Percentiles rank a stretch among this genome's conserved stretches.
Conservation (phyloP, 225 moss, liverwort and hornwort genomes). For the Thuidium tamariscinum region DNA sequence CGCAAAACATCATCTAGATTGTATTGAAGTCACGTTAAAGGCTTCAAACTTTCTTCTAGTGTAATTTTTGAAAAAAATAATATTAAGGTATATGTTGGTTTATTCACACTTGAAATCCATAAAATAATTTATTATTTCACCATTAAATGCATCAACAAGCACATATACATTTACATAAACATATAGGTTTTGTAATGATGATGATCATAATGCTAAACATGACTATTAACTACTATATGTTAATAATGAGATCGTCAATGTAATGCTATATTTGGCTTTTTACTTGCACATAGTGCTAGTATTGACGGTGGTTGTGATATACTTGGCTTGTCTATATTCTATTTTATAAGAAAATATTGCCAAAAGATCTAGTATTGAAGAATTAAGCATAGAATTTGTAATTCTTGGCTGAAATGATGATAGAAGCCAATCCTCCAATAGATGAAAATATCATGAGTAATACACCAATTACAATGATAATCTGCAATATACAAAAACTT, state of each 20-base stretch:
- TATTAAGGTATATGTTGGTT: no score
- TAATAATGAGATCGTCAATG: fast-evolving
- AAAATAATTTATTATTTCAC: no score
- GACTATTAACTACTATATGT: neutral
- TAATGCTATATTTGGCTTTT: neutral
- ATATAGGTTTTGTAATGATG: neutral
- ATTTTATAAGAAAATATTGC: neutral
- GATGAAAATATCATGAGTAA: neutral
- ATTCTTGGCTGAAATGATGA: neutral
- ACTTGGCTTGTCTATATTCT: neutral
- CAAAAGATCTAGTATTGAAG: no score
- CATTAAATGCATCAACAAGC: neutral
- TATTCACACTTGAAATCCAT: fast-evolving
- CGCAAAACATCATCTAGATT: no score
- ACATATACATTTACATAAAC: no score
- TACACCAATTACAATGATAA: neutral
- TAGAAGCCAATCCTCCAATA: neutral
- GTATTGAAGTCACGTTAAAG: no score
- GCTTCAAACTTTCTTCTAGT: no score
- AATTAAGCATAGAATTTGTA: neutral
- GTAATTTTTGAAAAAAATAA: no score
- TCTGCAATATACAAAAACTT: neutral
- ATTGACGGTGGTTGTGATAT: neutral
- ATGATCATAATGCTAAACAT: neutral
- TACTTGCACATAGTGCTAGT: neutral